Percentiles rank a stretch among this genome's conserved stretches.
These are phyloP conservation scores for Cladophialophora chaetospira DNA, from an alignment of 2,329 filamentous ascomycete genomes.

Conservation along the genomic window DNA sequence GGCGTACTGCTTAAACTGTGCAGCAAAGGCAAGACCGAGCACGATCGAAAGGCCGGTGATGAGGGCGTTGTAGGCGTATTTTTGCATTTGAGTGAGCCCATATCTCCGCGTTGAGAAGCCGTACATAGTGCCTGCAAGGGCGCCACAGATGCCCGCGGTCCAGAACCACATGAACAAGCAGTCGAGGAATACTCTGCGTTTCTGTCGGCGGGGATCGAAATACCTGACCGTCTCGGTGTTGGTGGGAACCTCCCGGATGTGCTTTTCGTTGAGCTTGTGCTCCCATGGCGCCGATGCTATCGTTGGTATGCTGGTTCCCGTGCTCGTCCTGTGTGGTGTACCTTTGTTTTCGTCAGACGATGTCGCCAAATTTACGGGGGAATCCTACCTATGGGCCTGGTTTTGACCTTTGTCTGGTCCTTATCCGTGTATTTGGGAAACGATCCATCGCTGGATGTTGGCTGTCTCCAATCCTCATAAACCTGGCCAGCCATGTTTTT, in stretches of 20 bases:
- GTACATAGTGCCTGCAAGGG: constrained; percentile 18
- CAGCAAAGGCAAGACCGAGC: constrained; percentile 23
- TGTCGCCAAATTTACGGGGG: too few relatives aligned
- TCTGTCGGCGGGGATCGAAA: constrained; percentile 23
- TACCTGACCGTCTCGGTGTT: constrained; percentile 16
- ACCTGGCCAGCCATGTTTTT: not conserved
- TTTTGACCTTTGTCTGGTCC: not conserved
- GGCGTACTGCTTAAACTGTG: constrained; percentile 26
- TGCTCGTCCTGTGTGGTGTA: not conserved
- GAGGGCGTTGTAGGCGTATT: constrained; percentile 25
- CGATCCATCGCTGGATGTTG: constrained; percentile 2
- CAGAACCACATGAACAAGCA: constrained; percentile 24
- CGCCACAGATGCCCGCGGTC: constrained; percentile 21
- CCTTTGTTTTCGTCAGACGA: not conserved
- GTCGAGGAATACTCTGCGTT: constrained; percentile 19
- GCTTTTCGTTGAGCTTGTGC: constrained; percentile 23
- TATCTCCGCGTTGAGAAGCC: constrained; percentile 14
- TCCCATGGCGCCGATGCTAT: constrained; percentile 15
- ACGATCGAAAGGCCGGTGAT: constrained; percentile 23
- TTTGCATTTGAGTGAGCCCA: constrained; percentile 15
- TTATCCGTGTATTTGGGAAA: not conserved
- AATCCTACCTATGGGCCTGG: constrained; percentile 3
- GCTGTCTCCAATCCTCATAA: not conserved
- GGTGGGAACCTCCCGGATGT: constrained; percentile 8
- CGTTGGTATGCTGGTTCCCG: constrained; percentile 7